Evolutionary conservation across 768 basidiomycete species (phyloP).

Genomic region (Lactarius vividus): DNA sequence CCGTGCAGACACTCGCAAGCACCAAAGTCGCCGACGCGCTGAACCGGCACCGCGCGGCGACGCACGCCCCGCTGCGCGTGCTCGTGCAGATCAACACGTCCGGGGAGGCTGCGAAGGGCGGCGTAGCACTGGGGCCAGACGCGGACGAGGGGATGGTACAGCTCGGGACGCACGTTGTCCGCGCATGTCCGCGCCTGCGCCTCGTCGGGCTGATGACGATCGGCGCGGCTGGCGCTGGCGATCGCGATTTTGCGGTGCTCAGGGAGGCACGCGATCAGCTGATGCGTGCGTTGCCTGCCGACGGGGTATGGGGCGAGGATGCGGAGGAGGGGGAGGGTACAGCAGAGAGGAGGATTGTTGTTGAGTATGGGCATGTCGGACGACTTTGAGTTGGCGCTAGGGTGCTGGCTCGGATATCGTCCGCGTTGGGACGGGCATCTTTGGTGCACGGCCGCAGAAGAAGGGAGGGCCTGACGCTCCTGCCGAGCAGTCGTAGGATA

Average conservation of each 20-base stretch:
- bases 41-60: conserved; percentile 65
- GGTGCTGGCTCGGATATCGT: conserved; percentile 84
- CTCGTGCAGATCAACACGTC: conserved; percentile 96
- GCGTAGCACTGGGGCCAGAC: conserved; percentile 41
- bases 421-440: conserved; percentile 78
- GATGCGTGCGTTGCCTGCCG: conserved; percentile 41
- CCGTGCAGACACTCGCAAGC: conserved; percentile 84
- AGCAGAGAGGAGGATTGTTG: conserved; percentile 49
- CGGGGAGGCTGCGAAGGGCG: conserved; percentile 87
- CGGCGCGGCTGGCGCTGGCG: conserved; percentile 59
- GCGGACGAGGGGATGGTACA: conserved; percentile 41
- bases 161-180: conserved; percentile 69
- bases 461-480: conserved; percentile 1
- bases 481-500: not conserved
- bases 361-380: conserved; percentile 97
- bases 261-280: conserved; percentile 62
- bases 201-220: conserved; percentile 96
- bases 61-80: conserved; percentile 65
- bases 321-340: conserved; percentile 30
- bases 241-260: conserved; percentile 74
- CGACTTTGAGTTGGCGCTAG: conserved; percentile 87
- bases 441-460: conserved; percentile 24
- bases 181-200: conserved; percentile 67
- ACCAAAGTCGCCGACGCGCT: conserved; percentile 76
- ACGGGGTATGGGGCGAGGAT: conserved; percentile 28